Evolutionary conservation across 2,329 filamentous ascomycete genomes (phyloP).

Genomic region (Xylariaceae sp.): DNA sequence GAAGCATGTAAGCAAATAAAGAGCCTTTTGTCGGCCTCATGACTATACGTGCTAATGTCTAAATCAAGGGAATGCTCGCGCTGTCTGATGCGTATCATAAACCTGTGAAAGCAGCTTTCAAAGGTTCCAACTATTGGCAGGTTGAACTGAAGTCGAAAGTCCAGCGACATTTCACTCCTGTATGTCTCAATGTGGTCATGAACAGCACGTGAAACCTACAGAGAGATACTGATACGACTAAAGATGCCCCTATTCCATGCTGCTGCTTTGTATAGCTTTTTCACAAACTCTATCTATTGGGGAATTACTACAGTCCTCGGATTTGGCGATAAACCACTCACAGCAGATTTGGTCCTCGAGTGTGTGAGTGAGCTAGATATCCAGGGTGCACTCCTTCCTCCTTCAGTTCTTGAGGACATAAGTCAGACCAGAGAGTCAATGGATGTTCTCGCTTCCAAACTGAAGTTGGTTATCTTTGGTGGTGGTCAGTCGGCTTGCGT

Average conservation of each 20-base stretch:
- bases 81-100: neutral
- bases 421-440: conserved; percentile 25
- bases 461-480: conserved; percentile 5
- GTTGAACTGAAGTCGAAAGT: neutral
- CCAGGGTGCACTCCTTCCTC: conserved; percentile 30
- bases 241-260: conserved; percentile 12
- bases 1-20: conserved; percentile 5
- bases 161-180: neutral
- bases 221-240: neutral
- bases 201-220: neutral
- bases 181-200: neutral
- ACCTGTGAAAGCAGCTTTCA: neutral
- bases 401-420: conserved; percentile 10
- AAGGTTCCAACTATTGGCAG: neutral
- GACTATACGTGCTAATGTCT: neutral
- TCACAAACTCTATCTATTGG: conserved; percentile 28
- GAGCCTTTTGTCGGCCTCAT: no score
- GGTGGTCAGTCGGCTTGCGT: conserved; percentile 6
- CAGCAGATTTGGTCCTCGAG: conserved; percentile 31
- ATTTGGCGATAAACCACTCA: conserved; percentile 33
- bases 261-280: conserved; percentile 13
- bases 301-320: conserved; percentile 26
- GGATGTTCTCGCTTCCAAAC: conserved; percentile 12
- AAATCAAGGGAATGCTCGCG: neutral
- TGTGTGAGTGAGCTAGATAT: conserved; percentile 27